These are phyloP conservation scores for Ganoderma boninense DNA, from an alignment of 1,284 basidiomycete species.

Conservation along the genomic window DNA sequence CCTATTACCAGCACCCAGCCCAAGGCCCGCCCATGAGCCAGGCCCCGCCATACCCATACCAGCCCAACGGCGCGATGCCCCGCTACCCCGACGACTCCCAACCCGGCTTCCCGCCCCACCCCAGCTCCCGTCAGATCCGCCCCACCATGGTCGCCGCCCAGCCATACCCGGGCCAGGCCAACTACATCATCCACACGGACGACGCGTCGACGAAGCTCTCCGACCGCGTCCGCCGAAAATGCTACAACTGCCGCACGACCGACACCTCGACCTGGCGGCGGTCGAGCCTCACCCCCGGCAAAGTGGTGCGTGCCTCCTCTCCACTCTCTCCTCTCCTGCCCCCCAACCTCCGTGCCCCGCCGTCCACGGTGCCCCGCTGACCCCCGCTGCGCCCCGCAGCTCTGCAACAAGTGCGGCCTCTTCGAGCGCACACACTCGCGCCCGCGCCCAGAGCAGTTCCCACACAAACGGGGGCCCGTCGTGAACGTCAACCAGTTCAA, in stretches of 20 bases:
- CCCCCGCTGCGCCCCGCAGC: constrained; percentile 46
- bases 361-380: neutral
- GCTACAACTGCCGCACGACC: constrained; percentile 86
- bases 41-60: constrained; percentile 40
- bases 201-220: constrained; percentile 81
- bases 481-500: constrained; percentile 48
- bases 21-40: constrained; percentile 44
- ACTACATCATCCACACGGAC: constrained; percentile 48
- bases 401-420: constrained; percentile 88
- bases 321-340: neutral
- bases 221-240: constrained; percentile 75
- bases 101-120: constrained; percentile 36
- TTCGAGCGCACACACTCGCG: constrained; percentile 84
- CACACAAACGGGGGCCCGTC: constrained; percentile 77
- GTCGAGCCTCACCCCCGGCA: constrained; percentile 78
- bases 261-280: constrained; percentile 85
- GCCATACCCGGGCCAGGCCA: constrained; percentile 46
- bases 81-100: constrained; percentile 39
- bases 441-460: constrained; percentile 82
- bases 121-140: constrained; percentile 38
- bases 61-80: constrained; percentile 42
- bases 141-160: constrained; percentile 42
- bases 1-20: constrained; percentile 47
- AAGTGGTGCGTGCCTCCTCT: constrained; percentile 67
- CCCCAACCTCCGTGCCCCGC: neutral